Percentiles rank a stretch among this genome's conserved stretches.
phyloP scores from a whole-genome alignment of 176 grass and related monocot genomes.

The Alopecurus myosuroides region DNA sequence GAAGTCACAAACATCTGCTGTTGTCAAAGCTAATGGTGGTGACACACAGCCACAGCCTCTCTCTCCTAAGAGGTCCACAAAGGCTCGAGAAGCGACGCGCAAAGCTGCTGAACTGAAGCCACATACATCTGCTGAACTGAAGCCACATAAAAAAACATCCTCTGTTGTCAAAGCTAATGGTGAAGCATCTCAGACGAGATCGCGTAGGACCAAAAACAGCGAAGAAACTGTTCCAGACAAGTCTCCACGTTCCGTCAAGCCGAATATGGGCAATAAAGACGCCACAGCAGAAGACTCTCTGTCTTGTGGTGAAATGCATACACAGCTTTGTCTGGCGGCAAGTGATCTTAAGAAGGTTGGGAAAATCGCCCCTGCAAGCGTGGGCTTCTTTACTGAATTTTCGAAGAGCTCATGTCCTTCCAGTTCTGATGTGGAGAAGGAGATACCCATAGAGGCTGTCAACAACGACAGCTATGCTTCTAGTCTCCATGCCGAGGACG shows the following conservation, averaged over 20 bases:
- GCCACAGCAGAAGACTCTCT: slow-evolving; percentile 13
- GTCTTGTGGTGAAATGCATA: slow-evolving; percentile 59
- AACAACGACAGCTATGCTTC: neutral
- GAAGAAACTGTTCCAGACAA: neutral
- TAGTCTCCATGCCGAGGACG: slow-evolving; percentile 1
- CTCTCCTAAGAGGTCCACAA: slow-evolving; percentile 35
- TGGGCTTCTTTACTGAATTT: slow-evolving; percentile 55
- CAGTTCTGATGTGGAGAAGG: slow-evolving; percentile 32
- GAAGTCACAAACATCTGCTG: slow-evolving; percentile 3
- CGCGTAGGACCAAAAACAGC: slow-evolving; percentile 15
- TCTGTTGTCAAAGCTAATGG: slow-evolving; percentile 29
- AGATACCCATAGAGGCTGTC: slow-evolving; percentile 14
- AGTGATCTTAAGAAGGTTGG: slow-evolving; percentile 34
- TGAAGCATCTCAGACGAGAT: slow-evolving; percentile 20
- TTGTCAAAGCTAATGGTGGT: slow-evolving; percentile 38
- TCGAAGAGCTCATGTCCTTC: slow-evolving; percentile 19
- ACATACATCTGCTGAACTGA: neutral
- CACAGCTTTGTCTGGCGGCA: slow-evolving; percentile 52
- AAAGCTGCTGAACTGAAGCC: slow-evolving; percentile 25
- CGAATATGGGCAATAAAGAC: slow-evolving; percentile 28
- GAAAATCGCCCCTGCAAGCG: slow-evolving; percentile 30
- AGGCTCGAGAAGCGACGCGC: slow-evolving; percentile 35
- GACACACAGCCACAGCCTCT: neutral
- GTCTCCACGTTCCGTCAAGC: neutral
- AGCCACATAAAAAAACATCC: neutral